These are phyloP conservation scores for Torrubiellomyces zombiae DNA, from an alignment of 2,329 filamentous ascomycete species.

Conservation along the genomic window DNA sequence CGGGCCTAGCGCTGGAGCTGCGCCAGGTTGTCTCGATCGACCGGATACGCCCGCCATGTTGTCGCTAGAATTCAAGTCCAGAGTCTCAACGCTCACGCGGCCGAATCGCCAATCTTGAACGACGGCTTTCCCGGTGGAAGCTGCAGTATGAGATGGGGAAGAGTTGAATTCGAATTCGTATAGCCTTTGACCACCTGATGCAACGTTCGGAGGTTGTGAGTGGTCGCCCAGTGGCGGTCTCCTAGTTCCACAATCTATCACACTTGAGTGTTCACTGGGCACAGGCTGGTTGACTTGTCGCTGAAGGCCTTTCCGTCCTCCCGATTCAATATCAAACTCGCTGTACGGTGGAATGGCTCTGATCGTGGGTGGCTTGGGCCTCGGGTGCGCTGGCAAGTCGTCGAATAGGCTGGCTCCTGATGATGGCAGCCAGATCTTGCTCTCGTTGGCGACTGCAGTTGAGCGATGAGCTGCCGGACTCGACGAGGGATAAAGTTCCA, in stretches of 20 bases:
- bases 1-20: conserved; percentile 35
- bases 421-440: conserved; percentile 32
- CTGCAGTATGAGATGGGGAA: conserved; percentile 24
- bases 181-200: conserved; percentile 23
- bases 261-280: no score
- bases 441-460: conserved; percentile 4
- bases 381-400: conserved; percentile 33
- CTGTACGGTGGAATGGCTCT: conserved; percentile 2
- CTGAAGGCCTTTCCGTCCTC: no score
- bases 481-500: conserved; percentile 42
- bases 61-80: conserved; percentile 41
- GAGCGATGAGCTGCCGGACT: conserved; percentile 18
- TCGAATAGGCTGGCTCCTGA: conserved; percentile 35
- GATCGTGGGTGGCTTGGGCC: conserved; percentile 7
- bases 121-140: conserved; percentile 31
- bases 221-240: conserved; percentile 15
- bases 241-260: conserved; percentile 34
- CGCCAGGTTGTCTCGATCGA: conserved; percentile 24
- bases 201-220: conserved; percentile 19
- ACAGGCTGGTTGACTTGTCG: no score
- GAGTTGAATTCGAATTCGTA: conserved; percentile 23
- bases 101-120: conserved; percentile 66
- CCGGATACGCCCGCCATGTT: conserved; percentile 15
- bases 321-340: no score
- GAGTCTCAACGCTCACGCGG: conserved; percentile 59